A percentile compares a stretch with the other conserved stretches of the same genome.
Evolutionary conservation across 2,329 filamentous ascomycete species (phyloP).

Genomic region (Penicillium fuscoglaucum): DNA sequence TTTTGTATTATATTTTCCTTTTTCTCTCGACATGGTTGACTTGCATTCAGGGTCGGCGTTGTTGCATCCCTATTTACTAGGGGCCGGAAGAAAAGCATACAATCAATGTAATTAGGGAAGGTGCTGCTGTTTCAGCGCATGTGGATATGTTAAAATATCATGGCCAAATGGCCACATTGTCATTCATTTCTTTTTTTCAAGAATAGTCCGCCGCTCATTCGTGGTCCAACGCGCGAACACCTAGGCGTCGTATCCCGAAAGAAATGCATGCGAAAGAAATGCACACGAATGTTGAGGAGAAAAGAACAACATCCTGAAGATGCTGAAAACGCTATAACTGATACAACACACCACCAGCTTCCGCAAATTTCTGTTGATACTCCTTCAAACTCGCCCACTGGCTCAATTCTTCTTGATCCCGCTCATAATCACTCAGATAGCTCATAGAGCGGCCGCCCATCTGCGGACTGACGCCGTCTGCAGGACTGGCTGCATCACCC

Average conservation of each 20-base stretch:
- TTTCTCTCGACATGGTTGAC: conserved; percentile 9
- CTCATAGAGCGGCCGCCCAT: conserved; percentile 36
- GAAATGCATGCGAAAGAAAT: too few relatives aligned
- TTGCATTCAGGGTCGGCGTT: conserved; percentile 21
- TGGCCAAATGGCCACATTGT: not conserved
- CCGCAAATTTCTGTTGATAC: conserved; percentile 71
- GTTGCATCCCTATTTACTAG: conserved; percentile 7
- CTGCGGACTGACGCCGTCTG: conserved; percentile 46
- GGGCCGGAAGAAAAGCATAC: conserved; percentile 3
- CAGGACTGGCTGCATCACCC: conserved; percentile 31
- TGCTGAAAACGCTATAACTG: conserved; percentile 25
- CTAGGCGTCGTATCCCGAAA: not conserved
- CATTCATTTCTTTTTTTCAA: not conserved
- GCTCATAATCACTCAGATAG: conserved; percentile 50
- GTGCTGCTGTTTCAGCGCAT: conserved; percentile 1
- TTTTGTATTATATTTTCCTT: conserved; percentile 15
- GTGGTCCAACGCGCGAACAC: not conserved
- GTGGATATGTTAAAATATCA: conserved; percentile 11
- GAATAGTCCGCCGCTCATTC: not conserved
- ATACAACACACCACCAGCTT: conserved; percentile 55
- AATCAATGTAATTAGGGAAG: conserved; percentile 8
- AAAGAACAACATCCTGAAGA: not conserved
- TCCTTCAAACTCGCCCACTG: conserved; percentile 78
- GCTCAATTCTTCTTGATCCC: conserved; percentile 73
- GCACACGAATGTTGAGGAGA: not conserved